Evolutionary conservation across 1,284 basidiomycete genomes (phyloP).

Genomic region (Ceratobasidium sp.): DNA sequence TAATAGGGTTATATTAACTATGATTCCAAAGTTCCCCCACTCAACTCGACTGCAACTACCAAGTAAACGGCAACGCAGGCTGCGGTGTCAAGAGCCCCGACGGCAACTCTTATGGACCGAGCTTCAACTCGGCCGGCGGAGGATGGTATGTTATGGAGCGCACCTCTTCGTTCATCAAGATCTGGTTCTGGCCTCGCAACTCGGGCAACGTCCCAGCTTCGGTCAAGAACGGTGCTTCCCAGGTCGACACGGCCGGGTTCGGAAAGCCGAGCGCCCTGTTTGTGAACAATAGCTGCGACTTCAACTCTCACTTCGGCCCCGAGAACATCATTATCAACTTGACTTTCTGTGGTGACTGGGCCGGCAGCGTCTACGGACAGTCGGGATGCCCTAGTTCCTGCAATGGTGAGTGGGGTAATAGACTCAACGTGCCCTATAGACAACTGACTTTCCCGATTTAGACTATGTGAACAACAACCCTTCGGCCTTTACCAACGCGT

Average conservation of each 20-base stretch:
- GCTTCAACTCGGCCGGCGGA: conserved; percentile 67
- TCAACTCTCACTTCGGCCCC: conserved; percentile 53
- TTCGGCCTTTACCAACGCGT: conserved; percentile 57
- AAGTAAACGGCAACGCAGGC: conserved; percentile 63
- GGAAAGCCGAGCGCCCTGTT: conserved; percentile 56
- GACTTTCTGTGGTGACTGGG: conserved; percentile 55
- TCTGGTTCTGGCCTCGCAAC: conserved; percentile 66
- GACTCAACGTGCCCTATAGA: neutral
- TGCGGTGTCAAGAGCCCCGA: conserved; percentile 64
- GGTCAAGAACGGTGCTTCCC: conserved; percentile 53
- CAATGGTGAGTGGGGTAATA: conserved; percentile 39
- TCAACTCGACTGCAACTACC: conserved; percentile 62
- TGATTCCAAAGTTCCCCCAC: conserved; percentile 49
- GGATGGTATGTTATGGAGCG: conserved; percentile 68
- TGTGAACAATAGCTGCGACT: conserved; percentile 56
- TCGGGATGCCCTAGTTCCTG: conserved; percentile 46
- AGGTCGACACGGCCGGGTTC: conserved; percentile 60
- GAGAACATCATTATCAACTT: conserved; percentile 59
- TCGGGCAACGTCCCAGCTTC: conserved; percentile 56
- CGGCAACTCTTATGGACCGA: conserved; percentile 62
- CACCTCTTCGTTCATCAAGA: conserved; percentile 57
- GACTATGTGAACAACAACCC: conserved; percentile 57
- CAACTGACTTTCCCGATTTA: conserved; percentile 1
- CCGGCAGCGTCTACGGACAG: conserved; percentile 50
- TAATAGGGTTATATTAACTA: neutral